Evolutionary conservation across 352 stramenopile species (phyloP), one percentile per base, ranked within the genome.

Genomic region (Phytophthora ramorum): DNA sequence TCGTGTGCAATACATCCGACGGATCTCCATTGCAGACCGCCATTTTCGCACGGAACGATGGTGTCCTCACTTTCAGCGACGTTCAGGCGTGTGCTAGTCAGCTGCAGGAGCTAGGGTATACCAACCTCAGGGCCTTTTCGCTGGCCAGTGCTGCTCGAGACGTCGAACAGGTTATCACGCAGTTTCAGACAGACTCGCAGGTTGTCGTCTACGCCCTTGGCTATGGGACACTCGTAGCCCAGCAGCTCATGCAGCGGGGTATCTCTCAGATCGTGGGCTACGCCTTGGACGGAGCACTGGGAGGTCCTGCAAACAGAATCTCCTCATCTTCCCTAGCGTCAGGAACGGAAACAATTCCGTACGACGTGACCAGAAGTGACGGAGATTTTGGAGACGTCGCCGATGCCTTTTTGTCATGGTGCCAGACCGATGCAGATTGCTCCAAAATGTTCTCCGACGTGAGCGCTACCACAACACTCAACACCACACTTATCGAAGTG

Each of bases 151-250:
- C 74, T 1, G 77, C 85, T 32, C 70, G 74, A 32, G 87, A 95
- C 56, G 41, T 93, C 24, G 82, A 86, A 44, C 63, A 66, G 20
- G 56, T 91, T 22, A 81, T 93, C 48, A 69, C 64, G n/a, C 47
- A 52, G 7, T 82, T 75, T 61, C 83, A 90, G 43, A 16, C 76
- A 22, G 43, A 71, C 10, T 81, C 75, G 6, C 40, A 83, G 16
- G 43, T 72, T 19, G 75, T 83, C 34, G 61, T 93, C 0, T 95
- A 95, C 67, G 83, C 83, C 0, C 57, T 93, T 7, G 85, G 85
- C 13, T 89, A 89, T 43, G 86, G 84, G n/a, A 87, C 86, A 24
- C 75, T 81, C 28, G 57, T 91, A 16, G 76, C 85, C 8, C 80
- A 93, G 66, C 67, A 85, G 3, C 53, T 88, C n/a, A 76, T 91